Percentiles rank a stretch among this genome's conserved stretches.
These are phyloP conservation scores for Ganoderma resinaceum DNA, from an alignment of 1,284 basidiomycete genomes.

Conservation along the genomic window DNA sequence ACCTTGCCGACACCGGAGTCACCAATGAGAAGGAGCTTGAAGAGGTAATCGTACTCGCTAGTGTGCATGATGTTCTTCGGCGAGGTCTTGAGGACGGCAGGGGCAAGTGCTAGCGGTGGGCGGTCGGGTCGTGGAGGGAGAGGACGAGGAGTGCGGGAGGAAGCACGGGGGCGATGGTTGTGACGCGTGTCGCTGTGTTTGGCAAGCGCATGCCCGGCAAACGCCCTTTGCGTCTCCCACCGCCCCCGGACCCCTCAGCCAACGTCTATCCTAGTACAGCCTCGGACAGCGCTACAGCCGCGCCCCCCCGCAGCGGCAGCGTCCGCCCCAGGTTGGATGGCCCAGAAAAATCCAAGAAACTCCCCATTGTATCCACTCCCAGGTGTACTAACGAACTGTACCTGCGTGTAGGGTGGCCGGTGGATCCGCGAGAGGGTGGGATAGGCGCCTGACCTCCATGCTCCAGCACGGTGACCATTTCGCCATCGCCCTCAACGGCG, in stretches of 20 bases:
- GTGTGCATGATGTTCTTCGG: conserved; percentile 73
- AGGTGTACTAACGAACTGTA: background rate
- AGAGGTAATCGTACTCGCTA: conserved; percentile 97
- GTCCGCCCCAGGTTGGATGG: conserved; percentile 20
- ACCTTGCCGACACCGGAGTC: conserved; percentile 98
- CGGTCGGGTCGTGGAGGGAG: conserved; percentile 32
- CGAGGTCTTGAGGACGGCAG: conserved; percentile 28
- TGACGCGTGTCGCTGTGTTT: conserved; percentile 44
- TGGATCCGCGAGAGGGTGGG: background rate
- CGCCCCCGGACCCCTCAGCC: too few species aligned
- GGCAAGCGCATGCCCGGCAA: conserved; percentile 38
- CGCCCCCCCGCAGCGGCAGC: conserved; percentile 22
- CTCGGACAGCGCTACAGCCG: too few species aligned
- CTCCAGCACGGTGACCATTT: too few species aligned
- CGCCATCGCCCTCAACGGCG: background rate
- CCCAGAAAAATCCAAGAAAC: background rate
- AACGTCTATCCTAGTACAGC: too few species aligned
- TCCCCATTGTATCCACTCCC: background rate
- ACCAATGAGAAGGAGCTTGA: conserved; percentile 93
- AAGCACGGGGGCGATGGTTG: conserved; percentile 40
- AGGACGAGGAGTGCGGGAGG: conserved; percentile 37
- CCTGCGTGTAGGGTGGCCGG: background rate
- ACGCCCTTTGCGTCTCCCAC: conserved; percentile 30
- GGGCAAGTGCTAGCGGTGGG: conserved; percentile 29
- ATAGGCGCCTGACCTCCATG: background rate